These are phyloP conservation scores for Solanum appendiculatum DNA, from an alignment of 257 asterid genomes.

Conservation along the genomic window DNA sequence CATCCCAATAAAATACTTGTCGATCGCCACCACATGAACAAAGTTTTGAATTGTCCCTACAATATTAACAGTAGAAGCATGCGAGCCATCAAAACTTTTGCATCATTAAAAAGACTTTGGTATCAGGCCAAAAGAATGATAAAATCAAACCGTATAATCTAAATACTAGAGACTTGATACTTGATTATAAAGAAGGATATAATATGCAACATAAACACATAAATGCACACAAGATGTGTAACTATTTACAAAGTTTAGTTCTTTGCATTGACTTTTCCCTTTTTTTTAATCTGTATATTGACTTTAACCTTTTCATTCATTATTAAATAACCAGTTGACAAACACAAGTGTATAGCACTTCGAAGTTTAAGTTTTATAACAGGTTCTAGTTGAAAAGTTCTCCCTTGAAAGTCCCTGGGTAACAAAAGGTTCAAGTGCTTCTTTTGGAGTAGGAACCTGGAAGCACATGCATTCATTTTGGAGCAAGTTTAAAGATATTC, in stretches of 20 bases:
- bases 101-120: background rate
- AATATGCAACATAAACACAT: background rate
- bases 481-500: background rate
- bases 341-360: background rate
- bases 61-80: background rate
- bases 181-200: background rate
- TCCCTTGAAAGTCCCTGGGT: background rate
- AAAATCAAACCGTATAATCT: background rate
- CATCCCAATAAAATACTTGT: slow-evolving; percentile 98
- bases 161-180: background rate
- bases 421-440: background rate
- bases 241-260: background rate
- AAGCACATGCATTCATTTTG: background rate
- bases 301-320: background rate
- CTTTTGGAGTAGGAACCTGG: background rate
- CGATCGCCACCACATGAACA: slow-evolving; percentile 92
- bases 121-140: background rate
- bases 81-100: background rate
- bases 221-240: background rate
- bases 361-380: background rate
- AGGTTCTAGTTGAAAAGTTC: background rate
- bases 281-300: background rate
- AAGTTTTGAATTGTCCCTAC: slow-evolving; percentile 84
- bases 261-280: background rate
- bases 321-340: background rate